Percentiles rank a stretch among this genome's conserved stretches.
These are phyloP conservation scores for Naganishia sp. DNA, from an alignment of 1,284 basidiomycete species.

Conservation along the genomic window DNA sequence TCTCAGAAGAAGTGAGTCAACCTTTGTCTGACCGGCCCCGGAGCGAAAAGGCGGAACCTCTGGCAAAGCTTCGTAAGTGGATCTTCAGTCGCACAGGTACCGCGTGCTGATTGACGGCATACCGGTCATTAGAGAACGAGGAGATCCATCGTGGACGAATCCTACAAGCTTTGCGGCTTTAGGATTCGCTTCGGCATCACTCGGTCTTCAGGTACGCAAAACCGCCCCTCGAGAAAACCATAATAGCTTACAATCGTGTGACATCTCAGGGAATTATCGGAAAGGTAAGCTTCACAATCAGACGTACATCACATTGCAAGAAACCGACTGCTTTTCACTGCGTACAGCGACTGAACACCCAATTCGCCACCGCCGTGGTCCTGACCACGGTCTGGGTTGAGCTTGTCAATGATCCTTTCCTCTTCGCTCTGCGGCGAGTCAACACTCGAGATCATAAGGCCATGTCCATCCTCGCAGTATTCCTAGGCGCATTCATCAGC, in stretches of 20 bases:
- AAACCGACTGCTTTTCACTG: conserved; percentile 13
- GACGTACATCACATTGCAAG: conserved; percentile 16
- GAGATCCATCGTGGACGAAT: conserved; percentile 69
- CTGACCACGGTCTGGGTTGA: conserved; percentile 84
- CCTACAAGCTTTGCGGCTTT: conserved; percentile 66
- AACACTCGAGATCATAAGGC: conserved; percentile 70
- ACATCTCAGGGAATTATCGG: conserved; percentile 72
- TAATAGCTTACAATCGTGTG: conserved; percentile 11
- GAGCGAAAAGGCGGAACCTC: not conserved
- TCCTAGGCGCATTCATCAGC: conserved; percentile 73
- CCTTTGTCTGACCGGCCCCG: not conserved
- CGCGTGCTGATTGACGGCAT: not conserved
- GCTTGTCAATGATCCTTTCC: conserved; percentile 72
- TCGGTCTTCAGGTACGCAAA: conserved; percentile 59
- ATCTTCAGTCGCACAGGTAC: not conserved
- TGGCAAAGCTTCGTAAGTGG: conserved; percentile 59
- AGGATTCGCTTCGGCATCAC: conserved; percentile 72
- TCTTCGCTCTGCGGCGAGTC: conserved; percentile 61
- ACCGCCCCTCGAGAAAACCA: not conserved
- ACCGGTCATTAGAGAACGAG: conserved; percentile 51
- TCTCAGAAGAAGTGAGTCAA: not conserved
- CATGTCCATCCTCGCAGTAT: conserved; percentile 66
- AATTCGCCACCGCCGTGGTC: conserved; percentile 65
- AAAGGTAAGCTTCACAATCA: conserved; percentile 58
- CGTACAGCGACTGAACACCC: conserved; percentile 62